A percentile compares a stretch with the other conserved stretches of the same genome.
These are phyloP conservation scores for Colletotrichum sp. DNA, from an alignment of 2,329 filamentous ascomycete species.

Conservation along the genomic window DNA sequence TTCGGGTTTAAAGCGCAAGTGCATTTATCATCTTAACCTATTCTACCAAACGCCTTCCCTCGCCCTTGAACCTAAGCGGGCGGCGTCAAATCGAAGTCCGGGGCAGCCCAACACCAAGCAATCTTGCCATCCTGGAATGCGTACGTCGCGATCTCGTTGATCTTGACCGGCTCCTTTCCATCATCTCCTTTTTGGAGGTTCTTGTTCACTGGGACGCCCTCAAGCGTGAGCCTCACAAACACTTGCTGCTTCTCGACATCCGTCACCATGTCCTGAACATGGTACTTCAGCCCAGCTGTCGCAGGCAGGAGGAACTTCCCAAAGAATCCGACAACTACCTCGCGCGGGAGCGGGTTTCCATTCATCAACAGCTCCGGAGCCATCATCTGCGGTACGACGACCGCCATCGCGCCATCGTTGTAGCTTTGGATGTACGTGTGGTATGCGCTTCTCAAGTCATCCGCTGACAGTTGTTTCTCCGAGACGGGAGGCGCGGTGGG, in stretches of 20 bases:
- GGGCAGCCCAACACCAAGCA: not conserved
- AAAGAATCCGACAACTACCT: not conserved
- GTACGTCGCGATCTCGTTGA: not conserved
- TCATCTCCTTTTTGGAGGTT: not conserved
- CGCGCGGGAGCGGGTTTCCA: not conserved
- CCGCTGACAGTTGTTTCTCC: not conserved
- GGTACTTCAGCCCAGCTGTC: not conserved
- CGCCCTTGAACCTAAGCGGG: not conserved
- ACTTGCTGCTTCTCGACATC: conserved; percentile 5
- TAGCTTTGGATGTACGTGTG: not conserved
- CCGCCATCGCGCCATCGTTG: not conserved
- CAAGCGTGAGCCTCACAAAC: not conserved
- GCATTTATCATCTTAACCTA: not conserved
- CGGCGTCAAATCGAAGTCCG: not conserved
- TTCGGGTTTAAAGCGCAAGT: not conserved
- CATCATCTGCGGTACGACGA: not conserved
- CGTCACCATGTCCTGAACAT: not conserved
- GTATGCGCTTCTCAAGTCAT: not conserved
- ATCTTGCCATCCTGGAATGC: not conserved
- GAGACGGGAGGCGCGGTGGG: not conserved
- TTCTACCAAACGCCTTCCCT: not conserved
- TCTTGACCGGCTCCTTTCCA: not conserved
- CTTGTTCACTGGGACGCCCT: not conserved
- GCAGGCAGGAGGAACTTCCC: not conserved
- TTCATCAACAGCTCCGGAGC: not conserved